Percentiles rank a stretch among this genome's conserved stretches.
These are phyloP conservation scores for Xylaria sp. DNA, from an alignment of 2,329 filamentous ascomycete species.

Conservation along the genomic window DNA sequence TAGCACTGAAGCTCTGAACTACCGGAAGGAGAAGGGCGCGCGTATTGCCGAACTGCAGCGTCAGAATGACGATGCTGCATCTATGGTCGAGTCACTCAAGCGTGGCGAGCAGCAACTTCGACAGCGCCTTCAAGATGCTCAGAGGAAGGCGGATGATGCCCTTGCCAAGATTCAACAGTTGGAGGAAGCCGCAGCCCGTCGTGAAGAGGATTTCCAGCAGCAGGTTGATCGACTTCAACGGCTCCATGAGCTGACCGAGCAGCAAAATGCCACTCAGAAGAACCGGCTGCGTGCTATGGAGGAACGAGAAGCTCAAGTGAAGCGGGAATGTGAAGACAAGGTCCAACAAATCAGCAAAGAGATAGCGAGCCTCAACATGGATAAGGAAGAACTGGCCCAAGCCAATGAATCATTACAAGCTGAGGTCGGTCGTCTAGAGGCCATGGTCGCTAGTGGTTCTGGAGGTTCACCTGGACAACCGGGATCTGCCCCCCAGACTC, in stretches of 20 bases:
- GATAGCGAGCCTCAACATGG: slow-evolving; percentile 64
- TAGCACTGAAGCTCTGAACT: slow-evolving; percentile 85
- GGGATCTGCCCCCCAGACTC: slow-evolving; percentile 68
- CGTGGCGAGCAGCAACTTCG: slow-evolving; percentile 84
- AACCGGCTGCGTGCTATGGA: slow-evolving; percentile 77
- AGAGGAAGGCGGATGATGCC: slow-evolving; percentile 86
- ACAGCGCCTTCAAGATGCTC: slow-evolving; percentile 82
- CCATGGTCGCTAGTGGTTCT: slow-evolving; percentile 56
- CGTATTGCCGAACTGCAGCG: slow-evolving; percentile 89
- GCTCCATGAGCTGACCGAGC: slow-evolving; percentile 82
- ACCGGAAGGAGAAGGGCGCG: slow-evolving; percentile 92
- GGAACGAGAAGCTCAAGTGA: slow-evolving; percentile 68
- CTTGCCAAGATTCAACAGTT: slow-evolving; percentile 85
- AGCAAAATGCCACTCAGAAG: slow-evolving; percentile 77
- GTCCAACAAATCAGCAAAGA: slow-evolving; percentile 66
- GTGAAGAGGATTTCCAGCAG: slow-evolving; percentile 86
- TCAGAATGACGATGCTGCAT: slow-evolving; percentile 84
- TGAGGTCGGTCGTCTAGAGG: slow-evolving; percentile 65
- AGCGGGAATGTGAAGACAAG: slow-evolving; percentile 72
- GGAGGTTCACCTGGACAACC: slow-evolving; percentile 52
- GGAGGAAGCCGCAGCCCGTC: slow-evolving; percentile 81
- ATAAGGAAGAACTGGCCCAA: slow-evolving; percentile 59
- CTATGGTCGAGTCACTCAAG: slow-evolving; percentile 79
- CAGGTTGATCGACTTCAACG: slow-evolving; percentile 85
- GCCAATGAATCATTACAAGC: slow-evolving; percentile 61